Percentiles rank a stretch among this genome's conserved stretches.
Conservation (phyloP, 768 basidiomycete species). For the Porphyrellus cyaneotinctus region DNA sequence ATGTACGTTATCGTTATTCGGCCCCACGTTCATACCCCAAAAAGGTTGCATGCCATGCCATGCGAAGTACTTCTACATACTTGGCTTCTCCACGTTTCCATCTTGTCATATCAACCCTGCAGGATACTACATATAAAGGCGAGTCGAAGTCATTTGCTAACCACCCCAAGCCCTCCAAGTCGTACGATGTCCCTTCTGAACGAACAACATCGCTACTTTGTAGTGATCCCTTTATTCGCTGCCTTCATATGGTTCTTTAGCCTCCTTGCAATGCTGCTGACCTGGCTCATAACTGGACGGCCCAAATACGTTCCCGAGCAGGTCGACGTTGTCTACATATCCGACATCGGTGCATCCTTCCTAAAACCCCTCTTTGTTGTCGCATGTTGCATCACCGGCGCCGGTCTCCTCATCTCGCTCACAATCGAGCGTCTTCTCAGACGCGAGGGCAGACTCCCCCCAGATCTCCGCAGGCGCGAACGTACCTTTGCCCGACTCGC, state of each 20-base stretch:
- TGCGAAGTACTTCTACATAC: too few species aligned
- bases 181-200: slow-evolving; percentile 15
- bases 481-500: slow-evolving; percentile 52
- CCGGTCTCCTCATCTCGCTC: slow-evolving; percentile 58
- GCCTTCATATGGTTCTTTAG: slow-evolving; percentile 70
- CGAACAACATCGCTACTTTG: slow-evolving; percentile 52
- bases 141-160: not conserved
- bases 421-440: slow-evolving; percentile 59
- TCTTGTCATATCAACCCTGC: too few species aligned
- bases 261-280: slow-evolving; percentile 65
- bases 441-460: slow-evolving; percentile 63
- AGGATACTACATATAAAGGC: too few species aligned
- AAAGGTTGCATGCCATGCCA: too few species aligned
- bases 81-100: too few species aligned
- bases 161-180: not conserved
- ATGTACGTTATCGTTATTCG: too few species aligned
- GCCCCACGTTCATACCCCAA: too few species aligned
- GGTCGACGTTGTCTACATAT: slow-evolving; percentile 65
- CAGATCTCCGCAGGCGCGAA: slow-evolving; percentile 56
- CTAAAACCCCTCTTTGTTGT: slow-evolving; percentile 74
- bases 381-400: slow-evolving; percentile 59
- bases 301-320: slow-evolving; percentile 48
- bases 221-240: slow-evolving; percentile 58
- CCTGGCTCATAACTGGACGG: slow-evolving; percentile 64
- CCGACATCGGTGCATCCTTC: slow-evolving; percentile 68